Evolutionary conservation across 768 basidiomycete species (phyloP), one percentile per base, ranked within the genome.

Genomic region (Nidularia pulvinata): DNA sequence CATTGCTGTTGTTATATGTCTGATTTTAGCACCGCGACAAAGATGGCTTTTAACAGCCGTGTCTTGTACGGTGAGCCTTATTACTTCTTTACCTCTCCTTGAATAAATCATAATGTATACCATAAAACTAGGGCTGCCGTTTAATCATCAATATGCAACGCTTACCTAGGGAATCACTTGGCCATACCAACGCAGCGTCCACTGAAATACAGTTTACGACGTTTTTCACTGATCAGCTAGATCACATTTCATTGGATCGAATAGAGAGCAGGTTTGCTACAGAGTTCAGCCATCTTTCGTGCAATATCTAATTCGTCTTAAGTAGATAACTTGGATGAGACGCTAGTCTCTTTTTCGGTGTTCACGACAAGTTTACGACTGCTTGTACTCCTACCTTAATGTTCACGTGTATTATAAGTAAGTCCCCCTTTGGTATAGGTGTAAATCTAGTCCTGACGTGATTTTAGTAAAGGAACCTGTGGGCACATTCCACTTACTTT

Each of bases 31-130:
- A 36, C 4, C 42, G 36, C 7, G 19, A 46, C 46, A 35, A 37
- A 64, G 65, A 33, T 66, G 65, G 65, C 59, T 65, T 13, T 55
- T 66, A 16, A 57, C 62, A 33, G 55, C 55, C 4, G 46, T 62
- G 5, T 66, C 65, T 13, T 50, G 55, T 32, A 52, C 56, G 14
- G 65, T 66, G 49, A 53, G 57, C 19, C 33, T 11, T 25, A 51
- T 34, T 36, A 16, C 32, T 22, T n/a, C 13, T 14, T 30, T 30
- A 3, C 13, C 22, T 25, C 13, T n/a, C 45, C 51, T 19, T 44
- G 11, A 11, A 22, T 34, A 22, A 48, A 19, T 6, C 44, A 16
- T 5, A 42, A 42, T 3, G 13, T 49, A 16, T 35, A n/a, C 33
- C 51, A 10, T 25, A 46, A 42, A 16, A n/a, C 3, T 45, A 66